Percentiles rank a stretch among this genome's conserved stretches.
phyloP scores from a whole-genome alignment of 1,284 basidiomycete species.

The Naganishia sp. region DNA sequence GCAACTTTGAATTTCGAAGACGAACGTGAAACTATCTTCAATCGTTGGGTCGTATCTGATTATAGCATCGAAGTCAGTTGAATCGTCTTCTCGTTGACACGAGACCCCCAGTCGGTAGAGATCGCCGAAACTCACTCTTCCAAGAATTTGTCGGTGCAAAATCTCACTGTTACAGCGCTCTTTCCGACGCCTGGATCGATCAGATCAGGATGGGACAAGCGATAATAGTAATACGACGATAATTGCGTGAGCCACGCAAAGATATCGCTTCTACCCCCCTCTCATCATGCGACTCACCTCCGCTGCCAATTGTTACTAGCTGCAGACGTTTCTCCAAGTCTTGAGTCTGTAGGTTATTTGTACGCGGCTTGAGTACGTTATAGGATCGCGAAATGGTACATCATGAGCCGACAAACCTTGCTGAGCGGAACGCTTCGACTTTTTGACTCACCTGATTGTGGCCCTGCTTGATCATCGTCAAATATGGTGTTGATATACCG shows the following conservation, averaged over 20 bases:
- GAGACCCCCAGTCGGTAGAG: background rate
- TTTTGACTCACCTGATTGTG: too few relatives aligned
- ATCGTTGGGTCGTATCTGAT: constrained; percentile 87
- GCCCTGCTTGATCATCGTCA: background rate
- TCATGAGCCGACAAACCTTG: too few relatives aligned
- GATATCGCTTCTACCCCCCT: background rate
- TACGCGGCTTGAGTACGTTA: too few relatives aligned
- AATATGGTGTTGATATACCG: background rate
- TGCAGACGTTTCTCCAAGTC: constrained; percentile 87
- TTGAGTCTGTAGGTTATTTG: background rate
- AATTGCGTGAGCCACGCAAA: too few relatives aligned
- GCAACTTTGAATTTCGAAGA: background rate
- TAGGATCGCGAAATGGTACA: background rate
- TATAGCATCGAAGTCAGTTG: background rate
- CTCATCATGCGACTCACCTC: constrained; percentile 64
- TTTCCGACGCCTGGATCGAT: constrained; percentile 80
- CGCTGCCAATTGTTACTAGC: constrained; percentile 95
- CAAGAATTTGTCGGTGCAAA: constrained; percentile 80
- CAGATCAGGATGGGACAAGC: constrained; percentile 16
- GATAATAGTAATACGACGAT: background rate
- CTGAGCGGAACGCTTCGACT: too few relatives aligned
- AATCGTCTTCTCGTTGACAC: background rate
- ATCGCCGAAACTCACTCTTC: constrained; percentile 63
- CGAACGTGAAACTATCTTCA: constrained; percentile 64
- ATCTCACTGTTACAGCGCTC: constrained; percentile 90